Conservation (phyloP, 148 eudicot species). For the Persicaria maculosa region DNA sequence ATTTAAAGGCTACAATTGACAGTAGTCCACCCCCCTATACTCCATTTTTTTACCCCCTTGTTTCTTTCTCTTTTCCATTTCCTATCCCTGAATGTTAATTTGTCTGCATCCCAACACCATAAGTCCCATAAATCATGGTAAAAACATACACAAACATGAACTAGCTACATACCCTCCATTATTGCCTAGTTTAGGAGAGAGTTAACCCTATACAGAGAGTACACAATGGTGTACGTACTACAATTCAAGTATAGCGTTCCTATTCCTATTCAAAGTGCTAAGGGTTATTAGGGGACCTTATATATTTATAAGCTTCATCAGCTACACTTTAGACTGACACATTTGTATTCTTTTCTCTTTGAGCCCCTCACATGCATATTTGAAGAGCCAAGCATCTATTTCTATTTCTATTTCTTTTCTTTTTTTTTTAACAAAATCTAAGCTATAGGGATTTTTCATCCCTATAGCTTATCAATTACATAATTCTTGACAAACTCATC, state of each 20-base stretch:
- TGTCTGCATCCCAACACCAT: background rate
- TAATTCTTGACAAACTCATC: too few relatives aligned
- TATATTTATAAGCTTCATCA: background rate
- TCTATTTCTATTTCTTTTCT: too few relatives aligned
- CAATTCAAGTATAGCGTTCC: background rate
- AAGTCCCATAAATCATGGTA: background rate
- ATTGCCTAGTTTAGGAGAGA: constrained; percentile 3
- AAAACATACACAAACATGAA: background rate
- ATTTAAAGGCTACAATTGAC: constrained; percentile 3
- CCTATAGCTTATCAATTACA: too few relatives aligned
- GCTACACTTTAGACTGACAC: constrained; percentile 1
- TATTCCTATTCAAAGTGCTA: constrained; percentile 6
- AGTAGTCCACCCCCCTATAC: background rate
- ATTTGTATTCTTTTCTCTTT: background rate
- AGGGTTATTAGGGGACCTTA: background rate
- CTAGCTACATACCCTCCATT: background rate
- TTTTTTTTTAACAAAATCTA: too few relatives aligned
- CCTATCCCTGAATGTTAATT: background rate
- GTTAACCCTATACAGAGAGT: background rate
- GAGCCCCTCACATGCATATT: background rate
- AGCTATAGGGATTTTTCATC: too few relatives aligned
- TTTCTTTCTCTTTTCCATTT: background rate
- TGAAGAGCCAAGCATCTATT: too few relatives aligned
- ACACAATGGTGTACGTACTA: constrained; percentile 3
- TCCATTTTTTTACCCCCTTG: background rate